phyloP scores from a whole-genome alignment of 495 filamentous ascomycete species.

The Glarea lozoyensis region DNA sequence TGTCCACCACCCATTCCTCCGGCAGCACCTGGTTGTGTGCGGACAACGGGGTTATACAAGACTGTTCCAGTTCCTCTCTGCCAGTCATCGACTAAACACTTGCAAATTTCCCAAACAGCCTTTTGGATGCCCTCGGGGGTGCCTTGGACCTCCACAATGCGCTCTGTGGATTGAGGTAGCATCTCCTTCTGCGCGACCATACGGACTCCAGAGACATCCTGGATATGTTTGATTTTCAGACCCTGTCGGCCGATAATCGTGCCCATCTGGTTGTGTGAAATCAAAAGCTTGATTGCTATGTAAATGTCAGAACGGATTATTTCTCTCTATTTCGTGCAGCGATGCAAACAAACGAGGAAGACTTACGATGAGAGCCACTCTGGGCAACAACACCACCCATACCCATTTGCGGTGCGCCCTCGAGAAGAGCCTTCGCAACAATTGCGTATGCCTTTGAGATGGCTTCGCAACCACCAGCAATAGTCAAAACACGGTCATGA shows the following conservation, averaged over 20 bases:
- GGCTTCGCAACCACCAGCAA: constrained; percentile 77
- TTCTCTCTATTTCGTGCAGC: neutral
- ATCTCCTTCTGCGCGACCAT: constrained; percentile 99
- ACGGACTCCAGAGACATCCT: constrained; percentile 90
- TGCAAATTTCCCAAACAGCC: constrained; percentile 97
- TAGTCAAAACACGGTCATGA: constrained; percentile 91
- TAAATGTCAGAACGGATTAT: neutral
- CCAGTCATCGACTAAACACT: constrained; percentile 96
- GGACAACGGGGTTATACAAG: constrained; percentile 90
- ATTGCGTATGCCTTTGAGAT: constrained; percentile 88
- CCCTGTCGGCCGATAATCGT: constrained; percentile 96
- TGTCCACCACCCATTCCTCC: constrained; percentile 22
- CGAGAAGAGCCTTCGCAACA: constrained; percentile 81
- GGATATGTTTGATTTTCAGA: constrained; percentile 98
- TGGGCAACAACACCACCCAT: constrained; percentile 82
- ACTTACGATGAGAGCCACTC: constrained; percentile 91
- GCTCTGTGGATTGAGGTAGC: constrained; percentile 98
- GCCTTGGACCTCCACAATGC: constrained; percentile 92
- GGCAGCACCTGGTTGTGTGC: constrained; percentile 51
- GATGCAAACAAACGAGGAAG: neutral
- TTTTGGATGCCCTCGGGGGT: constrained; percentile 89
- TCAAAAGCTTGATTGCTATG: constrained; percentile 87
- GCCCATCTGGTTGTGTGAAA: constrained; percentile 99
- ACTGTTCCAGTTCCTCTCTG: constrained; percentile 94
- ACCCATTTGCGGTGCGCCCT: constrained; percentile 88